Evolutionary conservation across 2,329 filamentous ascomycete species (phyloP).

Genomic region (Xylaria sp.): DNA sequence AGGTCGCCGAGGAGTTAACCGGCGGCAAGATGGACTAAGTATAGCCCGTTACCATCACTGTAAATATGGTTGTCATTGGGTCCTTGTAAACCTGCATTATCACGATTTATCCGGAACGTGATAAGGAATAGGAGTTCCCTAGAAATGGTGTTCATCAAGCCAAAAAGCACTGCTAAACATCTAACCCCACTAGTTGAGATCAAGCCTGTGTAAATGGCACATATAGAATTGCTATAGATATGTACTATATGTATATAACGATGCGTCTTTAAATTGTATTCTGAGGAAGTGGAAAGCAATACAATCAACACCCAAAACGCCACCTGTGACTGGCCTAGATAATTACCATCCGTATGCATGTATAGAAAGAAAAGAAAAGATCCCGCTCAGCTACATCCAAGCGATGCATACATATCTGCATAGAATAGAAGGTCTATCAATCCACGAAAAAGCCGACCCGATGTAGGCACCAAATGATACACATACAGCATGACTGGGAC

Average conservation of each 20-base stretch:
- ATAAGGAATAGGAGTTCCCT: not conserved
- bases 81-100: not conserved
- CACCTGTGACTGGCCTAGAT: constrained; percentile 13
- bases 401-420: constrained; percentile 37
- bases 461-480: constrained; percentile 6
- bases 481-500: constrained; percentile 3
- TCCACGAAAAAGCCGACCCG: constrained; percentile 14
- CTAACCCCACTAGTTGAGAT: not conserved
- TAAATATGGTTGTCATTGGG: not conserved
- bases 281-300: constrained; percentile 16
- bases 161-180: not conserved
- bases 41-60: not conserved
- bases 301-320: constrained; percentile 37
- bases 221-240: constrained; percentile 26
- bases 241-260: constrained; percentile 47
- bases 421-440: constrained; percentile 15
- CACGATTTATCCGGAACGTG: not conserved
- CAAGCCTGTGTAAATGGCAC: constrained; percentile 28
- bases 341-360: constrained; percentile 36
- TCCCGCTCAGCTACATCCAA: constrained; percentile 35
- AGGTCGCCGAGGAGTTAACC: constrained; percentile 68
- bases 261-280: constrained; percentile 37
- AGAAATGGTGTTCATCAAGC: not conserved
- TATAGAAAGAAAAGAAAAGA: constrained; percentile 27
- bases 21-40: constrained; percentile 65